Conservation (phyloP, 2,329 filamentous ascomycete genomes). For the Diaporthe citriasiana region DNA sequence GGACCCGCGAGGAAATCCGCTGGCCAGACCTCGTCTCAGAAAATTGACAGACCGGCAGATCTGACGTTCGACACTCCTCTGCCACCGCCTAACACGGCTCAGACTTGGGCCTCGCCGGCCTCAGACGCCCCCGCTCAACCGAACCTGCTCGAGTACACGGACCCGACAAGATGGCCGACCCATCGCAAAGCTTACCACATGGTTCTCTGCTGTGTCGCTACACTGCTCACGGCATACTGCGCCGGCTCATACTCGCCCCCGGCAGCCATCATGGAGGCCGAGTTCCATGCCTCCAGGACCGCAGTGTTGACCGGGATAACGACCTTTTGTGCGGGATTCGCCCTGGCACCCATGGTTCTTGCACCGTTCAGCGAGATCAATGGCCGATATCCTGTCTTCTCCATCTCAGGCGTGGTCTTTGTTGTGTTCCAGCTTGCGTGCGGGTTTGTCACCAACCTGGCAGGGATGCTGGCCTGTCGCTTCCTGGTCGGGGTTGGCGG, state of each 20-base stretch:
- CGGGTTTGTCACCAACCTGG: conserved; percentile 77
- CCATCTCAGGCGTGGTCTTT: conserved; percentile 79
- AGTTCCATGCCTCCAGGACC: conserved; percentile 76
- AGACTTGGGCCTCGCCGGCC: conserved; percentile 45
- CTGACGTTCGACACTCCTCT: conserved; percentile 73
- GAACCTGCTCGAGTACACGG: conserved; percentile 74
- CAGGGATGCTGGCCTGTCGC: conserved; percentile 81
- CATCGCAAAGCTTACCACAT: conserved; percentile 79
- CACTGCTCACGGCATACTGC: conserved; percentile 82
- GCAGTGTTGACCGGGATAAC: conserved; percentile 83
- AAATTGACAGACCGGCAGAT: conserved; percentile 49
- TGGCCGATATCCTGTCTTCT: conserved; percentile 86
- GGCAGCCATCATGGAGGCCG: conserved; percentile 71
- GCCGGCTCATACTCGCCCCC: conserved; percentile 86
- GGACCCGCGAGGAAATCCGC: neutral
- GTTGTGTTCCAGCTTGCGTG: conserved; percentile 80
- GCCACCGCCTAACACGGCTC: conserved; percentile 56
- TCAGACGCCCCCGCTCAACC: conserved; percentile 69
- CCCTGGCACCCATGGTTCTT: conserved; percentile 85
- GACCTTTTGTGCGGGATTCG: conserved; percentile 85
- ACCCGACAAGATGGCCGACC: conserved; percentile 81
- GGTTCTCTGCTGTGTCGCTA: conserved; percentile 81
- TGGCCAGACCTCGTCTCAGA: neutral
- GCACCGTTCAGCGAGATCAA: conserved; percentile 92
- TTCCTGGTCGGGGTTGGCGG: conserved; percentile 84